A percentile compares a stretch with the other conserved stretches of the same genome.
These are phyloP conservation scores for Neolentinus lepideus DNA, from an alignment of 1,284 basidiomycete species.

Conservation along the genomic window DNA sequence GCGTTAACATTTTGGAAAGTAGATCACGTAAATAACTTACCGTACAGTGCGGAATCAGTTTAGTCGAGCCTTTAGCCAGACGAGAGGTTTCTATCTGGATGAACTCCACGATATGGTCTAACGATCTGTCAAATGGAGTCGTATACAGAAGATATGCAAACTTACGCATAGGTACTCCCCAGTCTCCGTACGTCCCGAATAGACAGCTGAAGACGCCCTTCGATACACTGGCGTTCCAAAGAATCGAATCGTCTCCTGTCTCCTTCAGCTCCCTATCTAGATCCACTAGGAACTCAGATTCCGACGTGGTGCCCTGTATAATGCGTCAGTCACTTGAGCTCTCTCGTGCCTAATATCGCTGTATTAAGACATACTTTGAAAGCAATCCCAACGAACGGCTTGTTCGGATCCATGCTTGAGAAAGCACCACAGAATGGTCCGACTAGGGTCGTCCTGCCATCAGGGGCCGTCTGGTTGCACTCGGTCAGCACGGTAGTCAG, in stretches of 20 bases:
- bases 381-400: background rate
- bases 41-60: background rate
- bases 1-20: background rate
- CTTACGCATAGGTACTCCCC: background rate
- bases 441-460: background rate
- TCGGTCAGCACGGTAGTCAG: background rate
- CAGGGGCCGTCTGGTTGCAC: background rate
- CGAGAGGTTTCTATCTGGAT: background rate
- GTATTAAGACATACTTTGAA: background rate
- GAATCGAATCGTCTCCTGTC: background rate
- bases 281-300: background rate
- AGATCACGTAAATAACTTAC: background rate
- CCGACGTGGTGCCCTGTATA: background rate
- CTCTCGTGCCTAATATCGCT: background rate
- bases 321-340: background rate
- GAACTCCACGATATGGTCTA: background rate
- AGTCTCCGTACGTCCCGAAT: background rate
- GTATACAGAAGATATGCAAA: background rate
- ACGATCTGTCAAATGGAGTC: background rate
- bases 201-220: background rate
- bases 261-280: background rate
- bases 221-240: background rate
- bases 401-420: background rate
- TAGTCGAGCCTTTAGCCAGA: background rate
- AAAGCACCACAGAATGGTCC: too few relatives aligned